These are phyloP conservation scores for Fusarium foetens DNA, from an alignment of 2,329 filamentous ascomycete genomes.

Conservation along the genomic window DNA sequence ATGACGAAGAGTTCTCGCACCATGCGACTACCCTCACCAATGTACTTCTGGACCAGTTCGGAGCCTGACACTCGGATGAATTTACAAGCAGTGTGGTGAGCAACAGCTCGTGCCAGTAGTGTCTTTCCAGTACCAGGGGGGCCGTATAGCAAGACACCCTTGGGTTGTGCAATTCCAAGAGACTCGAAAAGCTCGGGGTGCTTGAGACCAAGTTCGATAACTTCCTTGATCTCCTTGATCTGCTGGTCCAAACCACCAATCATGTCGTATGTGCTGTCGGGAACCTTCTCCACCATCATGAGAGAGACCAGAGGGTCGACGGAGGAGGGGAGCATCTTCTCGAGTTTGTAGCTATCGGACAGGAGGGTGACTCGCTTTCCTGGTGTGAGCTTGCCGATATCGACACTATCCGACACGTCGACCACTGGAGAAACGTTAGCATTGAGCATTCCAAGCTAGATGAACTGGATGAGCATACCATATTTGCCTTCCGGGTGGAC, in stretches of 20 bases:
- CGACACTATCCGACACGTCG: conserved; percentile 92
- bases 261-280: conserved; percentile 99
- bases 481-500: conserved; percentile 99
- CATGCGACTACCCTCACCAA: conserved; percentile 97
- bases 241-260: conserved; percentile 98
- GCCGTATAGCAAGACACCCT: conserved; percentile 95
- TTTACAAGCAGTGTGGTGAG: conserved; percentile 98
- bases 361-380: conserved; percentile 97
- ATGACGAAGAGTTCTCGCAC: conserved; percentile 99
- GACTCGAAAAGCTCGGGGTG: conserved; percentile 99
- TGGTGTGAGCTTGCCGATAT: conserved; percentile 93
- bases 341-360: conserved; percentile 97
- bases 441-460: background rate
- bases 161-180: conserved; percentile 97
- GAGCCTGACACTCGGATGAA: conserved; percentile 98
- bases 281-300: conserved; percentile 99
- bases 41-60: conserved; percentile 98
- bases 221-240: conserved; percentile 99
- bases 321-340: conserved; percentile 97
- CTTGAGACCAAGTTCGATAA: conserved; percentile 97
- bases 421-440: conserved; percentile 71
- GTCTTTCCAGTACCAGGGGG: conserved; percentile 98
- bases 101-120: conserved; percentile 90
- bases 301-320: conserved; percentile 98
- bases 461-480: conserved; percentile 65